Percentiles rank a stretch among this genome's conserved stretches.
Evolutionary conservation across 1,284 basidiomycete genomes (phyloP).

Genomic region (Rugosomyces carneus): DNA sequence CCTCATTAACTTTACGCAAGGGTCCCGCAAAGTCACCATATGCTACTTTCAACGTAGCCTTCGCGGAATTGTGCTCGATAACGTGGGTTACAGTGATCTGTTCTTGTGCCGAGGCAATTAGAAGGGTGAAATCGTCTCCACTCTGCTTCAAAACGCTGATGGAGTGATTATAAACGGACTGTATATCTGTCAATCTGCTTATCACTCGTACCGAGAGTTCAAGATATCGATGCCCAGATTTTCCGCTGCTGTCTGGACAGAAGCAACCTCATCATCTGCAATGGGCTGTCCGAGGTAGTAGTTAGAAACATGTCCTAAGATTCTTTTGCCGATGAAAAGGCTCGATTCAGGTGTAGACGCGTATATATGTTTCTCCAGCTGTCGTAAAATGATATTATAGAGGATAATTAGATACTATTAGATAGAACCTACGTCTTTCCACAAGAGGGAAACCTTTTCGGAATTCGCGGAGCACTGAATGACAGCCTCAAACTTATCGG

Average conservation of each 20-base stretch:
- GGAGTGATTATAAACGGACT: background rate
- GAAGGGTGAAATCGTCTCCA: constrained; percentile 53
- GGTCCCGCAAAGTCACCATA: constrained; percentile 65
- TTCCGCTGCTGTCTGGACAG: constrained; percentile 70
- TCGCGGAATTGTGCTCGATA: constrained; percentile 34
- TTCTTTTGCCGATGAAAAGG: constrained; percentile 74
- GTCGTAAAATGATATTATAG: constrained; percentile 1
- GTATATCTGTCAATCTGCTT: background rate
- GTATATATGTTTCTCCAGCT: constrained; percentile 75
- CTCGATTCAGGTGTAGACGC: constrained; percentile 52
- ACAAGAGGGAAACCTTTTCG: constrained; percentile 48
- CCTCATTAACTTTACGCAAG: constrained; percentile 47
- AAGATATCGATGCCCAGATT: constrained; percentile 65
- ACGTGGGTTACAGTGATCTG: constrained; percentile 38
- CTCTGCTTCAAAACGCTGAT: constrained; percentile 63
- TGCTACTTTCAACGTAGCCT: constrained; percentile 54
- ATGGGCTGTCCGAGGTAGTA: constrained; percentile 74
- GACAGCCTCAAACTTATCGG: constrained; percentile 56
- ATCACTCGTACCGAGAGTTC: constrained; percentile 63
- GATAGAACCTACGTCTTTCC: constrained; percentile 50
- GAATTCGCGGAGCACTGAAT: constrained; percentile 56
- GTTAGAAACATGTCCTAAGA: constrained; percentile 70
- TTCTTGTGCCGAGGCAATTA: constrained; percentile 61
- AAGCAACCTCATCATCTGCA: constrained; percentile 67
- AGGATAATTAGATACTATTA: background rate